These are phyloP conservation scores for Cyberlindnera xishuangbannaensis DNA, from an alignment of 805 yeast genomes.

Conservation along the genomic window DNA sequence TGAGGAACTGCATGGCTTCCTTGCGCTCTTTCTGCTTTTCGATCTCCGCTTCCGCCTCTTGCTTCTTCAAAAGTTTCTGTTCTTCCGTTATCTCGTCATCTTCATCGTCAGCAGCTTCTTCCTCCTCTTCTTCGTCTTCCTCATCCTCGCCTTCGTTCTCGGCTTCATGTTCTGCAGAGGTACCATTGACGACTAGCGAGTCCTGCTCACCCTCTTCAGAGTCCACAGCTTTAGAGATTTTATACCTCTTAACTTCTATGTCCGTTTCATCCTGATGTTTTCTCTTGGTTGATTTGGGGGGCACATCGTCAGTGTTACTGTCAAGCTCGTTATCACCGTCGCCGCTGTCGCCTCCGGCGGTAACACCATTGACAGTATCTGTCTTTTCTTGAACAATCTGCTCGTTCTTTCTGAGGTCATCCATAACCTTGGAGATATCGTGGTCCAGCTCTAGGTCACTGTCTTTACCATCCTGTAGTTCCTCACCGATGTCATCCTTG, in stretches of 20 bases:
- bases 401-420: constrained; percentile 11
- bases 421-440: constrained; percentile 20
- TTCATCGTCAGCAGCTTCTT: constrained; percentile 18
- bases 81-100: constrained; percentile 22
- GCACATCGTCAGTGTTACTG: no score
- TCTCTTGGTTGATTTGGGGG: no score
- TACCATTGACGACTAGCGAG: constrained; percentile 2
- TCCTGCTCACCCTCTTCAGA: constrained; percentile 21
- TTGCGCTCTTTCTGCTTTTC: constrained; percentile 41
- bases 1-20: constrained; percentile 65
- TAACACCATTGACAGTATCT: no score
- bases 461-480: constrained; percentile 17
- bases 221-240: background rate
- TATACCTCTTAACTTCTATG: no score
- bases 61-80: constrained; percentile 13
- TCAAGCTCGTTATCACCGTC: no score
- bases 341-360: no score
- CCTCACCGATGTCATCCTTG: constrained; percentile 21
- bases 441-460: constrained; percentile 21
- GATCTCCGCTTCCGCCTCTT: constrained; percentile 17
- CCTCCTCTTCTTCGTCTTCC: constrained; percentile 18
- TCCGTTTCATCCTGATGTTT: no score
- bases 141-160: constrained; percentile 13
- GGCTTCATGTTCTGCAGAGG: constrained; percentile 8
- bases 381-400: no score